Conservation (phyloP, 164 flowering plant species). For the Saururus chinensis region DNA sequence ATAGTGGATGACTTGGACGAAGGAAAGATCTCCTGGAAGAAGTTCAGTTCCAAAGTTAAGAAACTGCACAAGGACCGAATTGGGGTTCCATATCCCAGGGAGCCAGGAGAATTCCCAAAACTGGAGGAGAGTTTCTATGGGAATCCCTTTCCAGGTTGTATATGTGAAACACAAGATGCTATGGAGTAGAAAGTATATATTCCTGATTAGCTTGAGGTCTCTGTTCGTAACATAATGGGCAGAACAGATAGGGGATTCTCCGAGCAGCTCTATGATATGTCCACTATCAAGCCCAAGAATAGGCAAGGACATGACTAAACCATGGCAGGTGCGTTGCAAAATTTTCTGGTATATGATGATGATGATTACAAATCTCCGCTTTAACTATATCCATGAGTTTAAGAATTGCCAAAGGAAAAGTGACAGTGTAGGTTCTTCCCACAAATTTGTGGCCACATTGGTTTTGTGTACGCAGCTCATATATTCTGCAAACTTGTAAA, state of each 20-base stretch:
- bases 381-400: background rate
- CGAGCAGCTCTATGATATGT: background rate
- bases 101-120: conserved; percentile 90
- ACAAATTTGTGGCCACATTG: background rate
- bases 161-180: conserved; percentile 43
- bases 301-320: background rate
- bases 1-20: conserved; percentile 77
- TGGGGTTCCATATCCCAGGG: conserved; percentile 78
- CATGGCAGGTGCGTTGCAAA: background rate
- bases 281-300: background rate
- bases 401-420: background rate
- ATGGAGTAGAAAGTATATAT: background rate
- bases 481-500: background rate
- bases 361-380: background rate
- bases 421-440: background rate
- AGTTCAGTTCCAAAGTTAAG: conserved; percentile 75
- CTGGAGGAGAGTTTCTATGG: conserved; percentile 95
- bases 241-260: background rate
- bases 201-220: background rate
- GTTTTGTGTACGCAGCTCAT: background rate
- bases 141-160: conserved; percentile 92
- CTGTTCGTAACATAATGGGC: background rate
- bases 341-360: background rate
- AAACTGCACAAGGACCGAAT: conserved; percentile 58
- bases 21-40: conserved; percentile 72